Conservation (phyloP, 2,329 filamentous ascomycete species). For the Penicillium sp. region DNA sequence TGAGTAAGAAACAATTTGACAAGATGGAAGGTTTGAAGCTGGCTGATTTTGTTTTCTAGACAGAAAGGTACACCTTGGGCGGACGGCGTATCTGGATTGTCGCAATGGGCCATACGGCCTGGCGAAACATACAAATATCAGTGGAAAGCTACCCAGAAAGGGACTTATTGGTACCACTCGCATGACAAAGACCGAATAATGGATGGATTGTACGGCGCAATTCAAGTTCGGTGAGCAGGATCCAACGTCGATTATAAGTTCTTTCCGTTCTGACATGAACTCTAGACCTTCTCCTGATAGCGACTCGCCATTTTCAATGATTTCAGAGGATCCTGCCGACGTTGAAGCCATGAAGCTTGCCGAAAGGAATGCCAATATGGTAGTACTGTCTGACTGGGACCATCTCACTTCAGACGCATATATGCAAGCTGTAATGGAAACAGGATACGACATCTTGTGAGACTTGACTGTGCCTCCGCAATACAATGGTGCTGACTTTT, state of each 20-base stretch:
- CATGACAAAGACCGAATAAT: conserved; percentile 43
- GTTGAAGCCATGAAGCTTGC: conserved; percentile 53
- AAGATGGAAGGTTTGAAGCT: too few species aligned
- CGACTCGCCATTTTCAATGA: conserved; percentile 55
- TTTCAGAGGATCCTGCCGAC: conserved; percentile 44
- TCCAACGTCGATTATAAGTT: conserved; percentile 17
- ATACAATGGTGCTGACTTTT: neutral
- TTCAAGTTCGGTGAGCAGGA: conserved; percentile 51
- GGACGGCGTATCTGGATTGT: conserved; percentile 62
- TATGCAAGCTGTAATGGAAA: conserved; percentile 5
- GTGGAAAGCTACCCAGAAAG: conserved; percentile 55
- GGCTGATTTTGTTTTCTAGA: neutral
- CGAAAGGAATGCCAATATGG: conserved; percentile 49
- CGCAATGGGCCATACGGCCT: conserved; percentile 58
- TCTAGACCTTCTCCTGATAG: neutral
- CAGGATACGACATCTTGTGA: conserved; percentile 12
- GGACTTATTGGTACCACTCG: conserved; percentile 59
- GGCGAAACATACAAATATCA: conserved; percentile 56
- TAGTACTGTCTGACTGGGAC: conserved; percentile 61
- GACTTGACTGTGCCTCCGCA: neutral
- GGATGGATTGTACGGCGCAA: conserved; percentile 62
- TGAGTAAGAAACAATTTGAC: conserved; percentile 4
- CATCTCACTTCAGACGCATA: conserved; percentile 53
- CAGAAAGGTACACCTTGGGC: conserved; percentile 56
- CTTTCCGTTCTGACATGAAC: neutral